Conservation (phyloP, 345 rosid genomes). For the Ceriops decandra region DNA sequence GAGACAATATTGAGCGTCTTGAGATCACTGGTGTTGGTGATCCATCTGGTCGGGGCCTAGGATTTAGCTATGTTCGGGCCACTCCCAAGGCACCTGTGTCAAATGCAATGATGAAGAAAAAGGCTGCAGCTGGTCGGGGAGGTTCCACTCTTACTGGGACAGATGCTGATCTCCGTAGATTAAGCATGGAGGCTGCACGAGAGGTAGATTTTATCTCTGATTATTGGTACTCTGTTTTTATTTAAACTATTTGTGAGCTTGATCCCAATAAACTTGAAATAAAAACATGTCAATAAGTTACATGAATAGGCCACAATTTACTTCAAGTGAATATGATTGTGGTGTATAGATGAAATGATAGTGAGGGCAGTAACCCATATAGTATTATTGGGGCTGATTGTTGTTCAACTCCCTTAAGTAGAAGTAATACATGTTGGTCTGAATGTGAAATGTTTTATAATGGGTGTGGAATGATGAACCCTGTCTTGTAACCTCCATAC, state of each 20-base stretch:
- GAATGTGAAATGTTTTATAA: no score
- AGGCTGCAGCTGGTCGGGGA: conserved; percentile 79
- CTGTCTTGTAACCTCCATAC: no score
- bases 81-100: conserved; percentile 85
- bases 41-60: conserved; percentile 96
- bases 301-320: no score
- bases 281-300: no score
- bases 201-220: conserved; percentile 50
- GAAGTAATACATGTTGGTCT: no score
- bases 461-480: no score
- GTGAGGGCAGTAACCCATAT: no score
- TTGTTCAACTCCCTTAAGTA: no score
- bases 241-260: not conserved
- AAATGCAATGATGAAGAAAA: conserved; percentile 69
- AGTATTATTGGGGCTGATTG: no score
- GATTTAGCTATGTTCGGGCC: conserved; percentile 92
- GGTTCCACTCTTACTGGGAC: conserved; percentile 94
- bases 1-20: conserved; percentile 92
- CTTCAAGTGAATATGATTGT: no score
- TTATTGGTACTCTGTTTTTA: not conserved
- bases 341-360: no score
- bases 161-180: conserved; percentile 97
- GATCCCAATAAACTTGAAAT: no score
- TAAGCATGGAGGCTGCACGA: conserved; percentile 99
- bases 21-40: conserved; percentile 99